Evolutionary conservation across 2,329 filamentous ascomycete species (phyloP).

Genomic region (Penicillium occitanis): DNA sequence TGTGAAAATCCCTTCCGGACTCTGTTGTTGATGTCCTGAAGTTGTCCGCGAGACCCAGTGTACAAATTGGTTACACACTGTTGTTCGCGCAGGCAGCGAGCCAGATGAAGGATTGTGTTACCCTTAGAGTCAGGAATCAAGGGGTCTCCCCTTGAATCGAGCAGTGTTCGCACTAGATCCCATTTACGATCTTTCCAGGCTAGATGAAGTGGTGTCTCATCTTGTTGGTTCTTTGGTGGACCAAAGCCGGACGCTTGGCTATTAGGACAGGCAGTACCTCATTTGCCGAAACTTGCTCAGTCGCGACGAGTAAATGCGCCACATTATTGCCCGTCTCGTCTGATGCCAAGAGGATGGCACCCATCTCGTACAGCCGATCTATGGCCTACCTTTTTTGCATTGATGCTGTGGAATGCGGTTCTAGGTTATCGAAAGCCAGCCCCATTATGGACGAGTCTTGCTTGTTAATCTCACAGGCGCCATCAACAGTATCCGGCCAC

Average conservation of each 20-base stretch:
- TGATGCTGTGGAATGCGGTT: neutral
- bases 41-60: neutral
- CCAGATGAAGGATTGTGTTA: conserved; percentile 19
- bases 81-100: neutral
- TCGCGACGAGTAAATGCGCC: conserved; percentile 23
- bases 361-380: conserved; percentile 20
- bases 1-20: neutral
- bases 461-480: conserved; percentile 10
- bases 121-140: conserved; percentile 16
- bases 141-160: conserved; percentile 5
- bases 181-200: neutral
- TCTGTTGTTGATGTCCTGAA: neutral
- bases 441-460: neutral
- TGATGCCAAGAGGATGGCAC: conserved; percentile 21
- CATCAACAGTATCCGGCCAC: conserved; percentile 17
- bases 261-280: neutral
- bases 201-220: conserved; percentile 18
- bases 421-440: conserved; percentile 10
- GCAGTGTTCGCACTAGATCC: neutral
- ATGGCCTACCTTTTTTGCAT: neutral
- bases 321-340: conserved; percentile 23
- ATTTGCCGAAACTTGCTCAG: conserved; percentile 9
- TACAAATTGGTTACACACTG: neutral
- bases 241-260: neutral
- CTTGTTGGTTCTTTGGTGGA: conserved; percentile 9